Percentiles rank a stretch among this genome's conserved stretches.
Evolutionary conservation across 2,329 filamentous ascomycete species (phyloP).

Genomic region (Neopestalotiopsis rosae): DNA sequence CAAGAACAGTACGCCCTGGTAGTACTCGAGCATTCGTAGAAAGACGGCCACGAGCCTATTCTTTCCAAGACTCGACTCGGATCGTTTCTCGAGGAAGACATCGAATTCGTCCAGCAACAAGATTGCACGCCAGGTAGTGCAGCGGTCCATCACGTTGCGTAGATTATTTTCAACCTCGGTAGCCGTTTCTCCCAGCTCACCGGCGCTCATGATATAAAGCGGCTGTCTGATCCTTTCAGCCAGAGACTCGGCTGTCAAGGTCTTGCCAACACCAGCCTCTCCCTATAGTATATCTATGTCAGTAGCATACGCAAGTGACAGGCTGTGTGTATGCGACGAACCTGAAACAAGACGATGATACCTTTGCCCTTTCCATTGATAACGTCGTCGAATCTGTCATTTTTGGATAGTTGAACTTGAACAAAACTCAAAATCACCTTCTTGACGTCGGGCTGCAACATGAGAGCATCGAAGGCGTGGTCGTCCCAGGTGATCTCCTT

Average conservation of each 20-base stretch:
- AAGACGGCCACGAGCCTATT: constrained; percentile 47
- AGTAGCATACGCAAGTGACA: constrained; percentile 25
- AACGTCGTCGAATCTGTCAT: constrained; percentile 52
- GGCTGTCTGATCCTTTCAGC: constrained; percentile 55
- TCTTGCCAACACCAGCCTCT: constrained; percentile 49
- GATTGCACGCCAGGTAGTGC: constrained; percentile 74
- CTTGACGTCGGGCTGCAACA: not conserved
- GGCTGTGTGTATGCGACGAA: constrained; percentile 43
- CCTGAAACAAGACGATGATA: not conserved
- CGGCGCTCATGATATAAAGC: constrained; percentile 61
- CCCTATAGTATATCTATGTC: constrained; percentile 41
- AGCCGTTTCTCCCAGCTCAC: constrained; percentile 73
- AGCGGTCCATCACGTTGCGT: constrained; percentile 73
- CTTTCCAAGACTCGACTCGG: constrained; percentile 39
- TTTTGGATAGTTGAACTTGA: not conserved
- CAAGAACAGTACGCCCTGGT: constrained; percentile 54
- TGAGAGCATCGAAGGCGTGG: not conserved
- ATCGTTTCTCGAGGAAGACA: constrained; percentile 53
- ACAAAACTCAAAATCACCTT: not conserved
- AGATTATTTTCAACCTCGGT: constrained; percentile 69
- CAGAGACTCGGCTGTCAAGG: constrained; percentile 31
- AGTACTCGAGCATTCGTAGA: constrained; percentile 52
- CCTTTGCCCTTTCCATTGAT: constrained; percentile 55
- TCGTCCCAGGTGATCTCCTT: not conserved
- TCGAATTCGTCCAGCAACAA: constrained; percentile 75